phyloP scores from a whole-genome alignment of 192 early-diverging fungal genomes.

The Entophlyctis luteolus region DNA sequence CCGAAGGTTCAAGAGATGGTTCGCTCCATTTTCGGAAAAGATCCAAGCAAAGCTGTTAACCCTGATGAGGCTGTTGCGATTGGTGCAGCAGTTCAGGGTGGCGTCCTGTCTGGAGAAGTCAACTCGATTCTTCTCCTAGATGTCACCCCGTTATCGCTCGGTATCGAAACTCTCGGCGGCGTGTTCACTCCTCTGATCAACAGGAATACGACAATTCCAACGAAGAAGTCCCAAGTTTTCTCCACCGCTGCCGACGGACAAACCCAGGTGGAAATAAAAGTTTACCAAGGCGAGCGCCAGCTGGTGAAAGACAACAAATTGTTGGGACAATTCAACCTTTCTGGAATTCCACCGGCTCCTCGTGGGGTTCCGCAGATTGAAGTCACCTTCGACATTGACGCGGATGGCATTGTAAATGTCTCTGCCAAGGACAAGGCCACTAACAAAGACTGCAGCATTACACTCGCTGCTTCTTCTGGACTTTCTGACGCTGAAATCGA shows the following conservation, averaged over 20 bases:
- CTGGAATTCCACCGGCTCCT: conserved; percentile 91
- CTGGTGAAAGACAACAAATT: conserved; percentile 96
- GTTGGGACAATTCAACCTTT: conserved; percentile 95
- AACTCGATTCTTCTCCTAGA: conserved; percentile 94
- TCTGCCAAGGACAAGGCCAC: conserved; percentile 95
- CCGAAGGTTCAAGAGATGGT: conserved; percentile 94
- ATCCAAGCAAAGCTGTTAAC: conserved; percentile 93
- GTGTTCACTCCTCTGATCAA: conserved; percentile 96
- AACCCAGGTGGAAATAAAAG: conserved; percentile 95
- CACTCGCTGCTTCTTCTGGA: conserved; percentile 91
- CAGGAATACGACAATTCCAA: conserved; percentile 98
- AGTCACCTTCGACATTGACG: conserved; percentile 98
- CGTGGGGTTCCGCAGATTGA: conserved; percentile 97
- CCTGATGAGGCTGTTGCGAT: conserved; percentile 98
- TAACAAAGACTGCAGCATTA: conserved; percentile 79
- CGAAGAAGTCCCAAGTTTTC: conserved; percentile 99
- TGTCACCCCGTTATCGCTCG: conserved; percentile 95
- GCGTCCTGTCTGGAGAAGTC: conserved; percentile 93
- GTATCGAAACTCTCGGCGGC: conserved; percentile 97
- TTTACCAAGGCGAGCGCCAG: conserved; percentile 99
- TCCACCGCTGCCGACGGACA: conserved; percentile 98
- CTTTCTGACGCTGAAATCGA: conserved; percentile 92
- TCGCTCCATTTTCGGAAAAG: conserved; percentile 81
- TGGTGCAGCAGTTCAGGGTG: conserved; percentile 97
- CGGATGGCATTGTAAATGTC: conserved; percentile 98